Evolutionary conservation across 805 yeast genomes (phyloP).

Genomic region (Saturnispora besseyi): DNA sequence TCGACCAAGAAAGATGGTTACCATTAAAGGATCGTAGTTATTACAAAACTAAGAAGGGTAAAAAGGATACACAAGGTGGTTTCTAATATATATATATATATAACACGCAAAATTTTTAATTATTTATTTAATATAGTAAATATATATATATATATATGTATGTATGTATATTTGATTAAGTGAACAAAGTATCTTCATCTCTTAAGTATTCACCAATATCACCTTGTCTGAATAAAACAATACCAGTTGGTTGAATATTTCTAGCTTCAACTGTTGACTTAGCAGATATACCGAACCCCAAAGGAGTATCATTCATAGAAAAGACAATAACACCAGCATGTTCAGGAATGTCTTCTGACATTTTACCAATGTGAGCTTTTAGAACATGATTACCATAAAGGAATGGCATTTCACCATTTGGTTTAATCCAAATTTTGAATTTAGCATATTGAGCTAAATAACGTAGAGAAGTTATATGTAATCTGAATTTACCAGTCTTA

Average conservation of each 20-base stretch:
- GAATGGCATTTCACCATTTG: constrained; percentile 98
- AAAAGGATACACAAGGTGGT: constrained; percentile 59
- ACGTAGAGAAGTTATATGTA: constrained; percentile 87
- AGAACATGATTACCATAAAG: constrained; percentile 92
- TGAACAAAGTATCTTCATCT: constrained; percentile 93
- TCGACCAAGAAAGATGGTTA: constrained; percentile 82
- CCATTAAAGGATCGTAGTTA: constrained; percentile 79
- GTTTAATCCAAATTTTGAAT: constrained; percentile 92
- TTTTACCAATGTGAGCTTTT: constrained; percentile 93
- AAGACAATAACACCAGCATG: constrained; percentile 92
- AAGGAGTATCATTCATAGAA: constrained; percentile 85
- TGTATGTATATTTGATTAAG: constrained; percentile 32
- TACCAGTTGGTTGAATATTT: constrained; percentile 83
- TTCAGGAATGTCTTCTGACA: constrained; percentile 96
- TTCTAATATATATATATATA: constrained; percentile 10
- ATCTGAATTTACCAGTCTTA: constrained; percentile 91
- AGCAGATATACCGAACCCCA: constrained; percentile 94
- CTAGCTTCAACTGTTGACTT: constrained; percentile 85
- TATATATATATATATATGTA: neutral
- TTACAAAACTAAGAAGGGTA: constrained; percentile 71
- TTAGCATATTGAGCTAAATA: constrained; percentile 81
- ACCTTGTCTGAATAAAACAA: constrained; percentile 93
- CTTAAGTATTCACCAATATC: constrained; percentile 97
- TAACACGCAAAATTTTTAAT: neutral
- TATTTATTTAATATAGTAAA: neutral